Evolutionary conservation across 805 yeast species (phyloP).

Genomic region (Debaryomyces maramus): DNA sequence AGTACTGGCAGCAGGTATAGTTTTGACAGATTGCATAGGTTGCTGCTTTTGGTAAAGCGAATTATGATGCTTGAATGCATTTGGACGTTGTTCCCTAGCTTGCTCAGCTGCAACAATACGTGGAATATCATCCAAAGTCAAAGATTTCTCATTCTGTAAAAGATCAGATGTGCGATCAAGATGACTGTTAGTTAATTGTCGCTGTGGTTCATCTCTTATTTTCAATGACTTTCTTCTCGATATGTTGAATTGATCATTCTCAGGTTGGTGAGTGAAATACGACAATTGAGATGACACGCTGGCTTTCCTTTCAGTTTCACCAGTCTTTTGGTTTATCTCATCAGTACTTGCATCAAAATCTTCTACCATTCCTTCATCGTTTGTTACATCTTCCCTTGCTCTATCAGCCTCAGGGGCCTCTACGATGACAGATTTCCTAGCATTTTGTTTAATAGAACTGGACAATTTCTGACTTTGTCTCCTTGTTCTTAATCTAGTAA

Average conservation of each 20-base stretch:
- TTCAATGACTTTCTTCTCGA: constrained; percentile 25
- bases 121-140: constrained; percentile 94
- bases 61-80: constrained; percentile 83
- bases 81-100: constrained; percentile 89
- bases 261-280: constrained; percentile 23
- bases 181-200: constrained; percentile 30
- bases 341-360: constrained; percentile 9
- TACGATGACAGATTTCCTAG: constrained; percentile 63
- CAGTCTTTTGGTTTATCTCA: background rate
- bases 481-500: constrained; percentile 70
- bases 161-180: constrained; percentile 68
- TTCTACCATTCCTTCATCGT: constrained; percentile 16
- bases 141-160: constrained; percentile 75
- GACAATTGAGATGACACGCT: constrained; percentile 31
- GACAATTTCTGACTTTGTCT: constrained; percentile 64
- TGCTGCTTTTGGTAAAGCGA: constrained; percentile 37
- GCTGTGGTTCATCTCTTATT: constrained; percentile 40
- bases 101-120: constrained; percentile 96
- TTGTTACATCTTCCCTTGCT: constrained; percentile 28
- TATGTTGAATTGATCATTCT: constrained; percentile 24
- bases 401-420: constrained; percentile 58
- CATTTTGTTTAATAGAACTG: constrained; percentile 55
- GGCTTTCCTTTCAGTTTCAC: constrained; percentile 12
- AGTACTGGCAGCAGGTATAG: constrained; percentile 15
- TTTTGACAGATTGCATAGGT: constrained; percentile 25